Base-by-base conservation (phyloP, 2,329 filamentous ascomycete species). In the Alternaria conjuncta region DNA sequence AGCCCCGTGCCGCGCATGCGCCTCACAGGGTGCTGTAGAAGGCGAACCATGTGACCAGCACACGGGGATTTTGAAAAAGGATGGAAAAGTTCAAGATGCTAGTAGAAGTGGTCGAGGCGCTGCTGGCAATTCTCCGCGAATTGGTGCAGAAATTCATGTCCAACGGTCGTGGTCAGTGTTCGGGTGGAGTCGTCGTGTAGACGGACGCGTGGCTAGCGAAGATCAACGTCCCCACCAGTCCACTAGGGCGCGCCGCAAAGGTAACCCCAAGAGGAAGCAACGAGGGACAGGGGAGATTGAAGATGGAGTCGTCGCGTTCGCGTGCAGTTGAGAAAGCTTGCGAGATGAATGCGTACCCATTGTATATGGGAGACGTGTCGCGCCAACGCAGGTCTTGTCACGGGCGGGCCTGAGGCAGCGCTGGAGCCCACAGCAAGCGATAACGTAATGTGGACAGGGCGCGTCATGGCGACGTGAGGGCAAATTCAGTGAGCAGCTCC, bases 161-260 rank as follows among this genome's bases (percentile, higher is more conserved):
- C 46, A 56, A 60, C 36, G 51, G 56, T 25, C 47, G 50, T 45
- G 56, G 60, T 50, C 56, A 59, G 45, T 55, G 45, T 59, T 28
- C 18, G 30, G 54, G 51, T 51, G 56, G 63, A 54, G 63, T 30
- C 46, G 43, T 28, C 36, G 59, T 50, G 49, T 46, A 58, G 60
- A 60, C 61, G 45, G 61, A 65, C 63, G 63, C 63, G 63, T 65
- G 63, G 63, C 63, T 63, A 60, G 55, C 56, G 51, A 55, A 56
- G 63, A 63, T 57, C 55, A 50, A 63, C 55, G 43, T 57, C 56
- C 41, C 60, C 55, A 63, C 63, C 36, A 53, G 49, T 53, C 28
- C 56, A 56, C 43, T 47, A 51, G 56, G 32, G 60, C 55, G 47
- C 55, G 63, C 55, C 60, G 63, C 63, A 56, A 47, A 46, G 47